Conservation (phyloP, 2,329 filamentous ascomycete genomes). For the Penicillium verrucosum region DNA sequence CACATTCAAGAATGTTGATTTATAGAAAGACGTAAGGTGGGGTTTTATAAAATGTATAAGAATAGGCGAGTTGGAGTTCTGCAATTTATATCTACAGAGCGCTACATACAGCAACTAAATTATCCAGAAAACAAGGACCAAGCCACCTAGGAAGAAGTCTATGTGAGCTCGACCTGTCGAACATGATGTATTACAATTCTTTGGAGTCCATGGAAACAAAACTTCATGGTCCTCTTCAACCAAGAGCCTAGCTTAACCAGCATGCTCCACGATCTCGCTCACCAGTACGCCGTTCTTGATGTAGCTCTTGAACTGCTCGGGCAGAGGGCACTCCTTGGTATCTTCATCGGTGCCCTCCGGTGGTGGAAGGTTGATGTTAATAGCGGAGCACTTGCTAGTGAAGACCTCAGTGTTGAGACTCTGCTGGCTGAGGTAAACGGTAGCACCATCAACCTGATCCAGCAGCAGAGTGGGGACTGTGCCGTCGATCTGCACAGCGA, state of each 20-base stretch:
- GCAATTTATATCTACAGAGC: constrained; percentile 21
- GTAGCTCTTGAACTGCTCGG: constrained; percentile 84
- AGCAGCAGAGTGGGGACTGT: constrained; percentile 81
- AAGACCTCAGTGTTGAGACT: constrained; percentile 78
- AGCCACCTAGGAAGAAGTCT: background rate
- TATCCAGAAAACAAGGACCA: constrained; percentile 2
- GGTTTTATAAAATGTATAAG: background rate
- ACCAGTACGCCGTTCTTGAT: constrained; percentile 73
- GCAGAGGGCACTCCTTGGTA: constrained; percentile 80
- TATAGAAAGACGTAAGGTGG: no score
- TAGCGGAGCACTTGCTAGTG: constrained; percentile 78
- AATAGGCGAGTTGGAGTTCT: constrained; percentile 5
- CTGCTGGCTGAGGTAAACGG: constrained; percentile 79
- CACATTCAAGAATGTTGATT: background rate
- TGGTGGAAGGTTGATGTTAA: constrained; percentile 83
- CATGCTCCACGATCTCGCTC: constrained; percentile 93
- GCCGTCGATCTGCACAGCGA: constrained; percentile 88
- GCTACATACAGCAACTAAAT: constrained; percentile 19
- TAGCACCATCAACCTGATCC: constrained; percentile 88
- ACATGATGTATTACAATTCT: background rate
- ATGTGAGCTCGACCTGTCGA: background rate
- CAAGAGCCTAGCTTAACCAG: constrained; percentile 55
- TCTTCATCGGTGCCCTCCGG: constrained; percentile 67
- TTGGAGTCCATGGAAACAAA: background rate
- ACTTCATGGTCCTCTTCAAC: background rate